Evolutionary conservation across 108 stramenopile genomes (phyloP), one percentile per base, ranked within the genome.

Genomic region (Aurantiochytrium sp.): DNA sequence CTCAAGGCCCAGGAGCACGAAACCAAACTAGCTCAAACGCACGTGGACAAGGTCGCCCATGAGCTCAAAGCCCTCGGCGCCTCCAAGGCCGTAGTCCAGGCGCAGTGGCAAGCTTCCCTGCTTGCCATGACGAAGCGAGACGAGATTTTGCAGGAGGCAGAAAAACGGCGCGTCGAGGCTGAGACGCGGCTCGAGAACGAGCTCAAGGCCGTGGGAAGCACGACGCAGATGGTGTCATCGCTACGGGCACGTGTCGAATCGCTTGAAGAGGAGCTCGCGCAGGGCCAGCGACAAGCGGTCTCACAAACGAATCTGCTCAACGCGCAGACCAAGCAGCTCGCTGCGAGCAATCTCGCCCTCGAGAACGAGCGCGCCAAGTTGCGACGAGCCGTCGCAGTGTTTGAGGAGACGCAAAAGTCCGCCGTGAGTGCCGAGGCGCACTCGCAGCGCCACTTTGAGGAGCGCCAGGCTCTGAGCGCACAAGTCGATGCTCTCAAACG

Each of bases 91-190:
- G 73, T 81, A 30, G 19, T 81, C 2, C 45, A 41, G 27, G n/a
- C 39, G 12, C 73, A 81, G 32, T 81, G 73, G 73, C 73, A 81
- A 24, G 73, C 73, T 21, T 41, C 73, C 24, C 73, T 81, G 39
- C 39, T 27, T 27, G 73, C 39, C 2, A 81, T 81, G 73, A 48
- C 21, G 1, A 41, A 48, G 19, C 73, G 73, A 12, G 73, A 81
- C 30, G 42, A 81, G 6, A 48, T 81, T 27, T 24, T 81, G 15
- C n/a, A 81, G 17, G 73, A 41, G 30, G 39, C 73, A 12, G 73
- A 81, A 24, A 22, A 30, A 12, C 12, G 24, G 24, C 39, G 73
- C n/a, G 45, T 21, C 39, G 73, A 81, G 21, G 42, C 45, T 6
- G 73, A 81, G 39, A 12, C 73, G 42, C 8, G 30, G 32, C 73